A percentile compares a stretch with the other conserved stretches of the same genome.
These are phyloP conservation scores for Globisporangium cylindrosporum DNA, from an alignment of 352 stramenopile species.

Conservation along the genomic window DNA sequence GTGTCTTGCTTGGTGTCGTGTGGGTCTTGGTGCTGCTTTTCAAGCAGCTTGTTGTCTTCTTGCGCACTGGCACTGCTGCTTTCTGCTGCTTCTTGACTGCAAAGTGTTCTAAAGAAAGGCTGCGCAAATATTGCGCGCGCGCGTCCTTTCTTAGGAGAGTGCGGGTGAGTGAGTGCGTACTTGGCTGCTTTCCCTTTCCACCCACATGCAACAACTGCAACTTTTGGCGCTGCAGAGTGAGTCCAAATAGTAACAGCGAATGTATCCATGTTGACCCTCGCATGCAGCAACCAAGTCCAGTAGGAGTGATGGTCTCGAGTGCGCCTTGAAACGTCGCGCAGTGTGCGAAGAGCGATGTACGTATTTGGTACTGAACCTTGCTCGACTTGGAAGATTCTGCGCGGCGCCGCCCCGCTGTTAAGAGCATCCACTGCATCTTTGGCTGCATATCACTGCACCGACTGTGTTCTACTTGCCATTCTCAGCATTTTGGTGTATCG, in stretches of 20 bases:
- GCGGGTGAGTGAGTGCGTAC: not conserved
- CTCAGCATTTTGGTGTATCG: constrained; percentile 1
- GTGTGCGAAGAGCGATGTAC: not conserved
- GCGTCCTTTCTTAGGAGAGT: not conserved
- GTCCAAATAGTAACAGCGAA: not conserved
- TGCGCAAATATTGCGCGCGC: not conserved
- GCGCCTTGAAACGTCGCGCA: not conserved
- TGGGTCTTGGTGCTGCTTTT: not conserved
- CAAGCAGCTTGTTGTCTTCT: not conserved
- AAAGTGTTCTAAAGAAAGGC: not conserved
- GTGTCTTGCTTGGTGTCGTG: not conserved
- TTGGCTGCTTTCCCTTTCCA: not conserved
- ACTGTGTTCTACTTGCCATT: not conserved
- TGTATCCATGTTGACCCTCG: not conserved
- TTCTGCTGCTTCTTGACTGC: not conserved
- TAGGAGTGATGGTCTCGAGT: not conserved
- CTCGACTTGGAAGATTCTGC: not conserved
- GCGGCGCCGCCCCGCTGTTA: not conserved
- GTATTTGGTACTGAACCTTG: not conserved
- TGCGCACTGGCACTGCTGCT: not conserved
- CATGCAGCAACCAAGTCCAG: not conserved
- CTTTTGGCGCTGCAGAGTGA: not conserved
- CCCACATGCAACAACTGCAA: not conserved
- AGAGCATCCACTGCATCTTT: not conserved
- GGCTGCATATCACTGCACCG: not conserved